Evolutionary conservation across 805 yeast species (phyloP).

Genomic region (Teunomyces panamensis): DNA sequence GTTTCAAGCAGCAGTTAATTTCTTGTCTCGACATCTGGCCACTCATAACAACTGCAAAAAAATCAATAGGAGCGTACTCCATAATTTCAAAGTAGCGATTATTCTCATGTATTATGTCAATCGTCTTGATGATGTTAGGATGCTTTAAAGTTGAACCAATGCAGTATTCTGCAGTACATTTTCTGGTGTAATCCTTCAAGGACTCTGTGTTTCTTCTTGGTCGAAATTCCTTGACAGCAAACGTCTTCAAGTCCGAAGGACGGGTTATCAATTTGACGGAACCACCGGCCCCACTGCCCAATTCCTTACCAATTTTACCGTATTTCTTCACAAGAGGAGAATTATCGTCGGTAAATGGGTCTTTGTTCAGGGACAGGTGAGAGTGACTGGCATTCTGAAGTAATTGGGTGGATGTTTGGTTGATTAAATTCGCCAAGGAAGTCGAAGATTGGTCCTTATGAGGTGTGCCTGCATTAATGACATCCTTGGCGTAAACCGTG

Average conservation of each 20-base stretch:
- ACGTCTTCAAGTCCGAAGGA: slow-evolving; percentile 64
- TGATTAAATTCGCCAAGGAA: slow-evolving; percentile 33
- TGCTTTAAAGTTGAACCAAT: slow-evolving; percentile 81
- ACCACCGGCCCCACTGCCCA: slow-evolving; percentile 89
- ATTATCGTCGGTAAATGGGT: slow-evolving; percentile 34
- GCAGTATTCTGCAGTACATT: slow-evolving; percentile 86
- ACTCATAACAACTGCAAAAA: slow-evolving; percentile 84
- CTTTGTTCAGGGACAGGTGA: slow-evolving; percentile 26
- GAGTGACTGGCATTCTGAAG: slow-evolving; percentile 36
- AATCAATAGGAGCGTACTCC: slow-evolving; percentile 90
- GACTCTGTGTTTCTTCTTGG: slow-evolving; percentile 68
- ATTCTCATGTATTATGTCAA: slow-evolving; percentile 70
- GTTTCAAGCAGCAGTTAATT: slow-evolving; percentile 78
- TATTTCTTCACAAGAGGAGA: slow-evolving; percentile 47
- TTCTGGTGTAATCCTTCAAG: slow-evolving; percentile 75
- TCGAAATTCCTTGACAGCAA: slow-evolving; percentile 83
- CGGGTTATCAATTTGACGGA: slow-evolving; percentile 71
- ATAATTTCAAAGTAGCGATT: slow-evolving; percentile 81
- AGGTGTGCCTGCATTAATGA: neutral
- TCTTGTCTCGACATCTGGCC: slow-evolving; percentile 79
- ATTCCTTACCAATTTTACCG: slow-evolving; percentile 68
- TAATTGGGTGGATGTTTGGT: slow-evolving; percentile 36
- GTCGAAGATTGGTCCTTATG: slow-evolving; percentile 32
- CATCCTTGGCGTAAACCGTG: neutral
- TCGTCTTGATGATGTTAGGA: slow-evolving; percentile 75